A percentile compares a stretch with the other conserved stretches of the same genome.
phyloP scores from a whole-genome alignment of 345 rosid species.

The Pistacia atlantica region DNA sequence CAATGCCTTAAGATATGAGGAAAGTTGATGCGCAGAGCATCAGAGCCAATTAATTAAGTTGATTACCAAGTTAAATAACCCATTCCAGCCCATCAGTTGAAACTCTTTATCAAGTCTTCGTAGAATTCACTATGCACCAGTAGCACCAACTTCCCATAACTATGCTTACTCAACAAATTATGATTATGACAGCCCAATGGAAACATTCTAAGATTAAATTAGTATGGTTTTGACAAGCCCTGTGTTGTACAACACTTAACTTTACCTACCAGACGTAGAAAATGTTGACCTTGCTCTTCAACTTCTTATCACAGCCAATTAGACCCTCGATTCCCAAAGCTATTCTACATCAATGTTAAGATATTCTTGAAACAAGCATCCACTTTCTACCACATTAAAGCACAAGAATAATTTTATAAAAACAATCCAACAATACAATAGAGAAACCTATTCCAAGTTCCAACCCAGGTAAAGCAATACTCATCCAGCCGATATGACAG shows the following conservation, averaged over 20 bases:
- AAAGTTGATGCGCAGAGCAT: too few relatives aligned
- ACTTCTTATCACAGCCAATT: not conserved
- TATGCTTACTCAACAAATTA: not conserved
- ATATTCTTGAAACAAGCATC: not conserved
- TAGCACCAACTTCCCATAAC: not conserved
- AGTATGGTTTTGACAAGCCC: not conserved
- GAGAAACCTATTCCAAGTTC: not conserved
- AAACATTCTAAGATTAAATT: not conserved
- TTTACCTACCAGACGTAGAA: not conserved
- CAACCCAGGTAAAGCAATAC: not conserved
- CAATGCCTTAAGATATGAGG: too few relatives aligned
- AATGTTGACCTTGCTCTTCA: not conserved
- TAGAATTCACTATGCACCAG: not conserved
- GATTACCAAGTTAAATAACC: too few relatives aligned
- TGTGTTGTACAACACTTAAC: not conserved
- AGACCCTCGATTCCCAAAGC: slow-evolving; percentile 2
- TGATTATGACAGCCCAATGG: not conserved
- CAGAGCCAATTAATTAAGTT: too few relatives aligned
- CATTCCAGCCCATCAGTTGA: too few relatives aligned
- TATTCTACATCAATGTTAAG: not conserved
- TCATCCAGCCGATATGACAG: not conserved
- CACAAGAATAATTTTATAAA: not conserved
- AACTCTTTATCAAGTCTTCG: too few relatives aligned
- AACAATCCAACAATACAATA: not conserved
- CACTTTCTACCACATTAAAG: not conserved